Percentiles rank a stretch among this genome's conserved stretches.
phyloP scores from a whole-genome alignment of 176 grass and related monocot species.

The Ananas comosus region DNA sequence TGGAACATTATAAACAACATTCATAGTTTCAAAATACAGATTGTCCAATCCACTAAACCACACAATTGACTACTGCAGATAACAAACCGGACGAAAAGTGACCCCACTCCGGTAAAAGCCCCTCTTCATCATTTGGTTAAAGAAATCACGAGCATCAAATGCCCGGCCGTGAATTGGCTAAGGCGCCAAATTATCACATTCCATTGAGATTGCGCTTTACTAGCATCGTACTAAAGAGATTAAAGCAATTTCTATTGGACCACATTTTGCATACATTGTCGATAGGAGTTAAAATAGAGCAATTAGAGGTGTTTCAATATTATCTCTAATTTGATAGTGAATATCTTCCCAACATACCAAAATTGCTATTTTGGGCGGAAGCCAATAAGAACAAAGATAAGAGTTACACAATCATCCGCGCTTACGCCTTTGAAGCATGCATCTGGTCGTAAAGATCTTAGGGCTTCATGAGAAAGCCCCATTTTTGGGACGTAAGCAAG shows the following conservation, averaged over 20 bases:
- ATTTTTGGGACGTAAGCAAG: conserved; percentile 33
- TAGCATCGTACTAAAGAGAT: conserved; percentile 28
- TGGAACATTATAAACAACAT: conserved; percentile 28
- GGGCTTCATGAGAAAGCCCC: conserved; percentile 16
- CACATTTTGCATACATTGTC: conserved; percentile 51
- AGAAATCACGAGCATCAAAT: conserved; percentile 23
- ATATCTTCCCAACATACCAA: conserved; percentile 32
- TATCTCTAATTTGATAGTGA: conserved; percentile 14
- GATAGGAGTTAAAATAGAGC: conserved; percentile 29
- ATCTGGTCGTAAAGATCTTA: conserved; percentile 34
- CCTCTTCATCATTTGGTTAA: conserved; percentile 26
- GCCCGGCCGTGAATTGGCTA: conserved; percentile 38
- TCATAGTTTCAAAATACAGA: conserved; percentile 37
- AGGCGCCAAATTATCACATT: conserved; percentile 44
- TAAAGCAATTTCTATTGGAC: conserved; percentile 28
- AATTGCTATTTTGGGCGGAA: conserved; percentile 16
- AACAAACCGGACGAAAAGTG: conserved; percentile 41
- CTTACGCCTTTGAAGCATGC: conserved; percentile 18
- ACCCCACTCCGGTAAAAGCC: conserved; percentile 33
- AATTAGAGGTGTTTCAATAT: conserved; percentile 4
- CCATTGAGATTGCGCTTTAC: conserved; percentile 31
- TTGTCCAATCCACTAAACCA: conserved; percentile 29
- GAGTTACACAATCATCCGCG: conserved; percentile 36
- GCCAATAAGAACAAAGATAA: conserved; percentile 33
- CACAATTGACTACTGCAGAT: conserved; percentile 41